phyloP scores from a whole-genome alignment of 2,329 filamentous ascomycete genomes.

The Akanthomyces muscarius region DNA sequence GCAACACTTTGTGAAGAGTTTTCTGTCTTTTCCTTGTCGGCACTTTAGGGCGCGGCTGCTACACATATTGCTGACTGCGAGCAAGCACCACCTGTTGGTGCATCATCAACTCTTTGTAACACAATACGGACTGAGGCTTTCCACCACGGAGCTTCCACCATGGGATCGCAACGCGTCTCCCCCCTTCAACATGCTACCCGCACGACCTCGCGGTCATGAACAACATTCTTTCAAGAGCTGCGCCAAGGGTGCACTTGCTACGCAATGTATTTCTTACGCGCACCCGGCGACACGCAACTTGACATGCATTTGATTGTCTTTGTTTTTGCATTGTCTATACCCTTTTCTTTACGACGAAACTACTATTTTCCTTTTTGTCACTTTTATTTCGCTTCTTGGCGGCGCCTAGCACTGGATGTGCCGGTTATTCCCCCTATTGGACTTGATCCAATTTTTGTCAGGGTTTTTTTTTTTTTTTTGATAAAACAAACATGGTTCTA shows the following conservation, averaged over 20 bases:
- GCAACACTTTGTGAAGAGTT: neutral
- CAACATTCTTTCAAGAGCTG: neutral
- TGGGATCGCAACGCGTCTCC: neutral
- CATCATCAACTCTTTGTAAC: neutral
- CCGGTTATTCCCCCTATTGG: neutral
- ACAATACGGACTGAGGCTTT: neutral
- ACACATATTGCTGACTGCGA: neutral
- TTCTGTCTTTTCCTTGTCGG: neutral
- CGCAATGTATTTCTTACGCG: conserved; percentile 5
- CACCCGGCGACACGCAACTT: conserved; percentile 6
- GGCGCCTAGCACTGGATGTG: conserved; percentile 6
- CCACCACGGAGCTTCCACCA: neutral
- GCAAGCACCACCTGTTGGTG: neutral
- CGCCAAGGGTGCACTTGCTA: conserved; percentile 5
- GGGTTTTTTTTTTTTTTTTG: conserved; percentile 3
- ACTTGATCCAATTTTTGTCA: conserved; percentile 11
- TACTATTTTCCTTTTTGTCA: conserved; percentile 5
- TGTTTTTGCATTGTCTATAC: conserved; percentile 18
- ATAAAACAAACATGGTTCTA: conserved; percentile 14
- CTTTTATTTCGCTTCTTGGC: neutral
- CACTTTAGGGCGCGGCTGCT: neutral
- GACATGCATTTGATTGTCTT: conserved; percentile 12
- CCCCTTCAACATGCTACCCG: neutral
- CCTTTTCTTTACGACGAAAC: conserved; percentile 15
- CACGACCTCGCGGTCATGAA: conserved; percentile 2